phyloP scores from a whole-genome alignment of 768 basidiomycete species.

The Xanthoconium stramineum region DNA sequence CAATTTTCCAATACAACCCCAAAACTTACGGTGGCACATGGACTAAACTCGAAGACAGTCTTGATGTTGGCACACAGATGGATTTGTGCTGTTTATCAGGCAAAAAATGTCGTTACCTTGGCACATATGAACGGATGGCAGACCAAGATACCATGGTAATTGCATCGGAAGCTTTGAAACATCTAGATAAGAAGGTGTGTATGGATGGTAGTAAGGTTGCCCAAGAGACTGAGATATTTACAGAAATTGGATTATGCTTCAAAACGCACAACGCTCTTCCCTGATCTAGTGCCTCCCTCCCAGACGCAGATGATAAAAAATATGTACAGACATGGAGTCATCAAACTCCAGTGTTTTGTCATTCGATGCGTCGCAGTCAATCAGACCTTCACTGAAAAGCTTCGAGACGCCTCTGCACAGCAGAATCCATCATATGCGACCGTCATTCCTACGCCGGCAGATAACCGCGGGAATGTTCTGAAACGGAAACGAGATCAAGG shows the following conservation, averaged over 20 bases:
- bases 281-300: slow-evolving; percentile 22
- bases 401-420: slow-evolving; percentile 1
- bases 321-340: slow-evolving; percentile 29
- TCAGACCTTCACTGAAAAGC: slow-evolving; percentile 9
- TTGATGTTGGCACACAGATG: slow-evolving; percentile 14
- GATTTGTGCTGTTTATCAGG: slow-evolving; percentile 17
- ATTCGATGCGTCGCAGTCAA: slow-evolving; percentile 23
- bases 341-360: slow-evolving; percentile 26
- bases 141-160: slow-evolving; percentile 10
- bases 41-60: slow-evolving; percentile 8
- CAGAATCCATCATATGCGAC: not conserved
- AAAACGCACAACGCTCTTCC: slow-evolving; percentile 16
- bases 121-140: slow-evolving; percentile 26
- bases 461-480: not conserved
- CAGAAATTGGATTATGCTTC: slow-evolving; percentile 22
- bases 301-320: slow-evolving; percentile 24
- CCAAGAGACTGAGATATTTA: not conserved
- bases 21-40: slow-evolving; percentile 15
- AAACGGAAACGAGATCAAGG: slow-evolving; percentile 16
- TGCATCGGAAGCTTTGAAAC: slow-evolving; percentile 7
- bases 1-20: slow-evolving; percentile 27
- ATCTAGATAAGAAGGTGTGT: slow-evolving; percentile 11
- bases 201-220: not conserved
- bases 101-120: slow-evolving; percentile 17
- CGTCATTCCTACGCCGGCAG: not conserved